Evolutionary conservation across 2,329 filamentous ascomycete genomes (phyloP).

Genomic region (Cladosporium oxysporum): DNA sequence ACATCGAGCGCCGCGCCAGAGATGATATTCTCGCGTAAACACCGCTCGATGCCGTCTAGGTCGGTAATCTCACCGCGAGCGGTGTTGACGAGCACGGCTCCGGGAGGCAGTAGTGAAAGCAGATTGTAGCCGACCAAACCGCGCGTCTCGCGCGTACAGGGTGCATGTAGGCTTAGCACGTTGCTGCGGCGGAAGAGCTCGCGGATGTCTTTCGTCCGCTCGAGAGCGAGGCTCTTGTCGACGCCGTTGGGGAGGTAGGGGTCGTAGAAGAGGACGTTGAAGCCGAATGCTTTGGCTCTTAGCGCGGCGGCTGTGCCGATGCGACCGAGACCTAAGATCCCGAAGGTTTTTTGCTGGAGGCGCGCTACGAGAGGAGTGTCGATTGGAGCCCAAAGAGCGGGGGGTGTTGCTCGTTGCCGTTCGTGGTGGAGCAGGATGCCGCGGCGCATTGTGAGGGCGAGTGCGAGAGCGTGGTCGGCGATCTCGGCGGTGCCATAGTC

Average conservation of each 20-base stretch:
- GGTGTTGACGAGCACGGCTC: conserved; percentile 36
- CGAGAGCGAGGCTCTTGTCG: conserved; percentile 35
- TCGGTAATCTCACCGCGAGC: conserved; percentile 37
- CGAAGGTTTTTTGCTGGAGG: conserved; percentile 31
- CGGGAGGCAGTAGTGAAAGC: conserved; percentile 33
- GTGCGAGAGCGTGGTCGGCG: conserved; percentile 35
- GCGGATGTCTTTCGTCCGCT: conserved; percentile 34
- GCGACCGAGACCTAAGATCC: conserved; percentile 34
- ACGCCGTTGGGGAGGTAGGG: conserved; percentile 37
- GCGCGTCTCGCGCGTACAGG: conserved; percentile 68
- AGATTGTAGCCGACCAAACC: conserved; percentile 33
- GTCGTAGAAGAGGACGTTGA: conserved; percentile 37
- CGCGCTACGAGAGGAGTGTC: conserved; percentile 33
- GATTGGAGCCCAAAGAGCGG: conserved; percentile 35
- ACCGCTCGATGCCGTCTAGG: conserved; percentile 34
- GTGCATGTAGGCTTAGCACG: conserved; percentile 69
- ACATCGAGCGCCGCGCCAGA: conserved; percentile 38
- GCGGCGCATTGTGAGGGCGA: conserved; percentile 33
- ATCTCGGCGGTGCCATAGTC: conserved; percentile 38
- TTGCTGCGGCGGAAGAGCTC: conserved; percentile 47
- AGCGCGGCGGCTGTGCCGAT: conserved; percentile 36
- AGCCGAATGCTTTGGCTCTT: conserved; percentile 36
- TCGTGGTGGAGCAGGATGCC: conserved; percentile 37
- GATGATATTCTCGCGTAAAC: conserved; percentile 32
- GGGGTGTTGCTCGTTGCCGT: conserved; percentile 32